These are phyloP conservation scores for Mucor velutinosus DNA, from an alignment of 371 early-diverging fungal genomes.

Conservation along the genomic window DNA sequence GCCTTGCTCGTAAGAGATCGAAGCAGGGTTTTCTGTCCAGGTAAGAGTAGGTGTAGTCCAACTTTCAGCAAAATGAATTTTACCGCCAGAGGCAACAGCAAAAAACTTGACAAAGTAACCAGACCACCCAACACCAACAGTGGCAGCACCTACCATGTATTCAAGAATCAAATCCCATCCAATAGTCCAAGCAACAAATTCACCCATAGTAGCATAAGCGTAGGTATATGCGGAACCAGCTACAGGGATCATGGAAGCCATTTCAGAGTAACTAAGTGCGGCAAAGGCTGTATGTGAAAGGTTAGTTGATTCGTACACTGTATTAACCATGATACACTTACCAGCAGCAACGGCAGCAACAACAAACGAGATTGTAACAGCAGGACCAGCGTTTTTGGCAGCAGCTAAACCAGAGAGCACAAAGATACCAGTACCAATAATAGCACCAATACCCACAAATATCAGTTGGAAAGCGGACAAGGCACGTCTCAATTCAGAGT, in stretches of 20 bases:
- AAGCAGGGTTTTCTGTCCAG: constrained; percentile 52
- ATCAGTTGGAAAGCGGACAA: constrained; percentile 49
- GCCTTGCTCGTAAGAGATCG: constrained; percentile 48
- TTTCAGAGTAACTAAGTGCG: constrained; percentile 80
- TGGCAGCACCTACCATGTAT: constrained; percentile 78
- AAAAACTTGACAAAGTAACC: constrained; percentile 76
- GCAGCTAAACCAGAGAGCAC: constrained; percentile 77
- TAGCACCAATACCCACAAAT: constrained; percentile 70
- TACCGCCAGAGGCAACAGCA: constrained; percentile 52
- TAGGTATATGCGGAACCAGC: constrained; percentile 86
- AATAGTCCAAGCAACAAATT: constrained; percentile 80
- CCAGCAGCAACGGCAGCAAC: constrained; percentile 74
- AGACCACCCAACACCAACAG: constrained; percentile 79
- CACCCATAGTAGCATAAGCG: constrained; percentile 84
- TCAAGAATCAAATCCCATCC: constrained; percentile 89
- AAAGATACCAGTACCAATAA: constrained; percentile 73
- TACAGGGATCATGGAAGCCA: constrained; percentile 84
- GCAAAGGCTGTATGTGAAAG: constrained; percentile 52
- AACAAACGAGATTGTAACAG: constrained; percentile 76
- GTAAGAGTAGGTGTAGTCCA: constrained; percentile 67
- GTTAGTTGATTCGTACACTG: background rate
- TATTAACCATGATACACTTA: constrained; percentile 8
- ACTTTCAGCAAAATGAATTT: constrained; percentile 37
- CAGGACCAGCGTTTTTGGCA: constrained; percentile 77
- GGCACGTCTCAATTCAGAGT: constrained; percentile 48